Evolutionary conservation across 768 basidiomycete genomes (phyloP).

Genomic region (Melanogaster broomeanus): DNA sequence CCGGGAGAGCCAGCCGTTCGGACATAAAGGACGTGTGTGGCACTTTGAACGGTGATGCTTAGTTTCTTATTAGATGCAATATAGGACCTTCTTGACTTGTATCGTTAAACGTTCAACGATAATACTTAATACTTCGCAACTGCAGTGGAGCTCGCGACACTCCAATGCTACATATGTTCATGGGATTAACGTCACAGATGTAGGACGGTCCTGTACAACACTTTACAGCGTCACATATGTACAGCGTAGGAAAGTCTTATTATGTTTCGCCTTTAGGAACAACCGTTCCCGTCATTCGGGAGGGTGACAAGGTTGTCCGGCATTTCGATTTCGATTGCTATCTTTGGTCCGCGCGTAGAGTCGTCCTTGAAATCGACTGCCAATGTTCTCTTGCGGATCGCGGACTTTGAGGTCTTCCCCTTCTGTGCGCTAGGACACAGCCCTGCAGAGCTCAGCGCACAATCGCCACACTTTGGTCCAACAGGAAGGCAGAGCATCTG

Average conservation of each 20-base stretch:
- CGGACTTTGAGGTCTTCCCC: conserved; percentile 19
- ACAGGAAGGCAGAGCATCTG: conserved; percentile 71
- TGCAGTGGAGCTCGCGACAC: too few species aligned
- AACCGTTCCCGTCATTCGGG: neutral
- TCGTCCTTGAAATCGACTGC: neutral
- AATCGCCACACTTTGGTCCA: conserved; percentile 63
- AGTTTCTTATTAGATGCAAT: too few species aligned
- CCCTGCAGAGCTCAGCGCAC: conserved; percentile 52
- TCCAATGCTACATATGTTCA: neutral
- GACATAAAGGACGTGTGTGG: too few species aligned
- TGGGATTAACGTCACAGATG: neutral
- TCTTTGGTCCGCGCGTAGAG: conserved; percentile 37
- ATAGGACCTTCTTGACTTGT: too few species aligned
- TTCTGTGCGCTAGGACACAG: conserved; percentile 70
- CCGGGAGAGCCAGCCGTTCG: too few species aligned
- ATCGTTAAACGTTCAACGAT: too few species aligned
- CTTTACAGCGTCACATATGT: neutral
- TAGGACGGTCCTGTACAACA: neutral
- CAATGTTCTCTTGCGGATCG: conserved; percentile 4
- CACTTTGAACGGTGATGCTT: too few species aligned
- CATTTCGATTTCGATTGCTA: conserved; percentile 41
- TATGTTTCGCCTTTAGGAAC: neutral
- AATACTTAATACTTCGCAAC: too few species aligned
- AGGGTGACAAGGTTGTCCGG: neutral
- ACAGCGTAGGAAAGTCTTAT: neutral